Base-by-base conservation (phyloP, 2,329 filamentous ascomycete species). In the Claviceps cyperi region DNA sequence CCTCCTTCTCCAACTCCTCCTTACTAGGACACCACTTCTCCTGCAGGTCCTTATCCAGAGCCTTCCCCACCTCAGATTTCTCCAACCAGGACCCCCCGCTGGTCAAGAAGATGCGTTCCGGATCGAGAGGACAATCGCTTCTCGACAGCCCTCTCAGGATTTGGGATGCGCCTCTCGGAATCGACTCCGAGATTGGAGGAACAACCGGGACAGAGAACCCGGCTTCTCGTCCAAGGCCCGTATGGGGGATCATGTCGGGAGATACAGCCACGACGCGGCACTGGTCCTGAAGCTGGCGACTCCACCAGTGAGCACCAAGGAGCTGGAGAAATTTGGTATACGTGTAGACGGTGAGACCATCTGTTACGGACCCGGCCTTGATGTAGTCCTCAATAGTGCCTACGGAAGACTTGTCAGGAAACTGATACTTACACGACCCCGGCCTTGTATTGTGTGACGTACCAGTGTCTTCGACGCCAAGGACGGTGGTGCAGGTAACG, bases 31-130 rank as follows among this genome's bases (percentile, higher is more conserved):
- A 71, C 73, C 73, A 77, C 56, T 72, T 74, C 39, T 76, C 66
- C 62, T 77, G 74, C 2, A 77, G 62, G 1, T 55, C 53, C 60
- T 68, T 67, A 48, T 77, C 71, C 4, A 75, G 59, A 1, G 63
- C 62, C 49, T 63, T 60, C 13, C 56, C 63, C 47, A 69, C 69
- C 2, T 69, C 63, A 4, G 68, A 64, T 58, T 67, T 74, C 14
- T 63, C 57, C 73, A 74, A 77, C 73, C 73, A 78, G 62, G 77
- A 73, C 1, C 74, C 74, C 74, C 73, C 76, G 55, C 73, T 76
- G 0, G 74, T 76, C 44, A 78, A 55, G 58, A 77, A 77, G 49
- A 77, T 73, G 48, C 68, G 67, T 17, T 77, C 70, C 0, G 68
- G 69, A 37, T 78, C 72, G 24, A 70, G 65, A 1, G 74, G 74